A percentile compares a stretch with the other conserved stretches of the same genome.
phyloP scores from a whole-genome alignment of 106 monocot species.

The Dendrobium nobile region DNA sequence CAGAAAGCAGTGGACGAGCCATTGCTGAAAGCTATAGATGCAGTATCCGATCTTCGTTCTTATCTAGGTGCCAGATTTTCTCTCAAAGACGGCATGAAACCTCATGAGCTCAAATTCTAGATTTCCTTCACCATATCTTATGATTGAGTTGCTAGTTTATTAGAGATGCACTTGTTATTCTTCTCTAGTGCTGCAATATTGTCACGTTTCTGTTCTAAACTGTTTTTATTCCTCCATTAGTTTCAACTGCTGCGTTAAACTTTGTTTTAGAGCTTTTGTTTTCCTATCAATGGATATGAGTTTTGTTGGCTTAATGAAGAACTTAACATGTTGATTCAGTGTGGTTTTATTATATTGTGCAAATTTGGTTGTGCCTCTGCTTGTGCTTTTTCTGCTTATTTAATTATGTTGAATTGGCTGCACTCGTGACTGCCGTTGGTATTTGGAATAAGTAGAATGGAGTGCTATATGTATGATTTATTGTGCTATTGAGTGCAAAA shows the following conservation, averaged over 20 bases:
- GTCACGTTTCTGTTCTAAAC: not conserved
- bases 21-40: slow-evolving; percentile 55
- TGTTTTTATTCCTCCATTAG: too few species aligned
- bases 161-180: not conserved
- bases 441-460: too few species aligned
- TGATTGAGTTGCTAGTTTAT: not conserved
- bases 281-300: not conserved
- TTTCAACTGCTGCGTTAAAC: not conserved
- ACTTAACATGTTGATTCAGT: not conserved
- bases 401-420: too few species aligned
- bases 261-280: not conserved
- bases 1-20: slow-evolving; percentile 55
- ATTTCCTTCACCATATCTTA: not conserved
- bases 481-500: too few species aligned
- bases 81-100: slow-evolving; percentile 59
- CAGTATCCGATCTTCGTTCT: slow-evolving; percentile 43
- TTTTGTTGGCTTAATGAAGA: not conserved
- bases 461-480: too few species aligned
- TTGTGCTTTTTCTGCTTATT: too few species aligned
- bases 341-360: too few species aligned
- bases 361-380: too few species aligned
- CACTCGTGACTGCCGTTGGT: too few species aligned
- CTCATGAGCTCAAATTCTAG: slow-evolving; percentile 65
- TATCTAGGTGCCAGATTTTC: slow-evolving; percentile 50
- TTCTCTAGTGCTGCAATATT: not conserved